Conservation (phyloP, 495 filamentous ascomycete genomes). For the Aspergillus haitiensis region DNA sequence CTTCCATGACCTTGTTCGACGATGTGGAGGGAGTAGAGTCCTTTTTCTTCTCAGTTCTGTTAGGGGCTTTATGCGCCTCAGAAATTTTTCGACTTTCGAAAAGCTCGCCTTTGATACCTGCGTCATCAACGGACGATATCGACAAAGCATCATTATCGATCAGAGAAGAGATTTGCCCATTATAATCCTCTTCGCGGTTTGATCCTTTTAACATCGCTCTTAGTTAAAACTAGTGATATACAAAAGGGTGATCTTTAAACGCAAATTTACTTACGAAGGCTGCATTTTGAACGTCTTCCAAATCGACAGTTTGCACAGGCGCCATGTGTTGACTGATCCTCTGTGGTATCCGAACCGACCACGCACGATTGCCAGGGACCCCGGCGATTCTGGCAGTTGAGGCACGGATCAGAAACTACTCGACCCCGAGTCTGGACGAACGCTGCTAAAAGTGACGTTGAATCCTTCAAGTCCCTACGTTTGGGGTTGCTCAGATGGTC, state of each 20-base stretch:
- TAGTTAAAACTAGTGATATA: too few relatives aligned
- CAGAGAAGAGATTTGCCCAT: neutral
- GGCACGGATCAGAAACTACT: constrained; percentile 5
- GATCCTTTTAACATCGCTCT: neutral
- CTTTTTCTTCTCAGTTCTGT: too few relatives aligned
- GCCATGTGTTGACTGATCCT: neutral
- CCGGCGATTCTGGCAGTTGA: neutral
- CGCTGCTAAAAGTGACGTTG: neutral
- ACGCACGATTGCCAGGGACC: constrained; percentile 18
- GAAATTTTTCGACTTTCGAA: neutral
- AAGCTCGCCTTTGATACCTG: neutral
- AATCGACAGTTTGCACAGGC: constrained; percentile 18
- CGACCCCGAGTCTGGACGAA: constrained; percentile 18
- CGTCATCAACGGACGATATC: neutral
- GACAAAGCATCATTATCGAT: neutral
- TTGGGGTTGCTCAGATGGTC: constrained; percentile 4
- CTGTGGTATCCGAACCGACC: neutral
- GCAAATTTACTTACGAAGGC: constrained; percentile 3
- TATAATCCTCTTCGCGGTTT: neutral
- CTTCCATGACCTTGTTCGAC: neutral
- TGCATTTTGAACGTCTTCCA: constrained; percentile 9
- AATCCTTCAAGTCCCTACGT: constrained; percentile 7
- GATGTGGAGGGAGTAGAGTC: too few relatives aligned
- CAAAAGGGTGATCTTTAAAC: neutral
- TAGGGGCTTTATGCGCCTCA: neutral